Evolutionary conservation across 176 grass and related monocot species (phyloP).

Genomic region (Avena atlantica): DNA sequence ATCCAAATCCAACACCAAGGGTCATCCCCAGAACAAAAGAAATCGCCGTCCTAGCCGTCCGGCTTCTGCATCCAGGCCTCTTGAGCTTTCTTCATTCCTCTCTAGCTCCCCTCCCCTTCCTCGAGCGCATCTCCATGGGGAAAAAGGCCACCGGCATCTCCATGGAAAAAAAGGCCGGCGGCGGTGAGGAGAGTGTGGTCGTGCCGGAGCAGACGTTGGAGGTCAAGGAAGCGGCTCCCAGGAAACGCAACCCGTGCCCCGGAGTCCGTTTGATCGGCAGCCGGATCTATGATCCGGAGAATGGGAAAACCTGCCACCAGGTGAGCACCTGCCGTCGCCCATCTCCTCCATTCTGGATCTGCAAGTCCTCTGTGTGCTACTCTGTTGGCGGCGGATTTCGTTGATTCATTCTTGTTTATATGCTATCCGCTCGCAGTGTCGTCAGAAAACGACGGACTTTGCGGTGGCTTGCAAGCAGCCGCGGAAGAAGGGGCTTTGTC

Average conservation of each 20-base stretch:
- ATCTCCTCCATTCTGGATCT: neutral
- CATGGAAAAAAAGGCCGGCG: neutral
- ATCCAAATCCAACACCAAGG: conserved; percentile 14
- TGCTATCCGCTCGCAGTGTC: conserved; percentile 55
- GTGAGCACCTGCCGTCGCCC: conserved; percentile 32
- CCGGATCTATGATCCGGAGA: conserved; percentile 77
- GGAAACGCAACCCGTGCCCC: conserved; percentile 58
- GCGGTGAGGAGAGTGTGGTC: neutral
- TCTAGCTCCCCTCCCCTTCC: neutral
- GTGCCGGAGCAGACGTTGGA: conserved; percentile 28
- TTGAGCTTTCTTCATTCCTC: neutral
- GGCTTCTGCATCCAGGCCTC: neutral
- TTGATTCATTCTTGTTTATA: neutral
- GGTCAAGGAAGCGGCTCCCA: neutral
- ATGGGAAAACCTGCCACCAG: conserved; percentile 94
- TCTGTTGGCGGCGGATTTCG: neutral
- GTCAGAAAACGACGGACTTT: conserved; percentile 88
- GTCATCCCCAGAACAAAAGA: neutral
- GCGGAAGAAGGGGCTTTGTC: conserved; percentile 61
- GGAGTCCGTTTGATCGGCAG: conserved; percentile 56
- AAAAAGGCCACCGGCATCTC: neutral
- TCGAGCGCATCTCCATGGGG: neutral
- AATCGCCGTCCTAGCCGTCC: neutral
- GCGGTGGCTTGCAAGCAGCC: conserved; percentile 71
- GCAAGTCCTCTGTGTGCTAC: neutral